Evolutionary conservation across 2,329 filamentous ascomycete species (phyloP).

Genomic region (Lanzia echinophila): DNA sequence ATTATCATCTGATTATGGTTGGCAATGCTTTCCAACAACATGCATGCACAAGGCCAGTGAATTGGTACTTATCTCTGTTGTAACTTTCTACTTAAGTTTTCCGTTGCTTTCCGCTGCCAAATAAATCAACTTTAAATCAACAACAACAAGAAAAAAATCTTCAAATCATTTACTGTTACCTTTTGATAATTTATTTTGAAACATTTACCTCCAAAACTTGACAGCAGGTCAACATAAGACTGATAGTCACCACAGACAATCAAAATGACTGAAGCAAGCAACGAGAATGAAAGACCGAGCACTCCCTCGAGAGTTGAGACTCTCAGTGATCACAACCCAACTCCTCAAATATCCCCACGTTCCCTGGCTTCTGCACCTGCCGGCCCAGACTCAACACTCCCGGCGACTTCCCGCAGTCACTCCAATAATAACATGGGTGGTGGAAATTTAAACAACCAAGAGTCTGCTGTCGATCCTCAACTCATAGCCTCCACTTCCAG

Average conservation of each 20-base stretch:
- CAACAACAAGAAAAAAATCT: no score
- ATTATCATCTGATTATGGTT: no score
- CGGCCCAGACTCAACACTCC: no score
- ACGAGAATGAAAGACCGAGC: no score
- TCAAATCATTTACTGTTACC: no score
- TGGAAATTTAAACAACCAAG: neutral
- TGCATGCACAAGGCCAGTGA: no score
- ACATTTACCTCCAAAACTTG: neutral
- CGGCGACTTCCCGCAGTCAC: neutral
- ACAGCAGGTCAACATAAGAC: neutral
- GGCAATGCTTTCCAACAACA: no score
- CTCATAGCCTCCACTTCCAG: neutral
- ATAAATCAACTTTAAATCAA: no score
- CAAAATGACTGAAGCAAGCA: conserved; percentile 2
- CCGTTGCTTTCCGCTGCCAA: no score
- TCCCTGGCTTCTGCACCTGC: neutral
- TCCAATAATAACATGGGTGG: neutral
- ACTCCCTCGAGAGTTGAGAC: neutral
- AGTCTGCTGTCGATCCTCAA: neutral
- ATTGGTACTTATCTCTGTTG: no score
- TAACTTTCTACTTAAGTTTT: no score
- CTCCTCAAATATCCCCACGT: neutral
- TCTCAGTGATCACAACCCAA: neutral
- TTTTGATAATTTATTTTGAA: neutral
- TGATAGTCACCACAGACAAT: neutral